Percentiles rank a stretch among this genome's conserved stretches.
These are phyloP conservation scores for Platanthera guangdongensis DNA, from an alignment of 106 monocot genomes.

Conservation along the genomic window DNA sequence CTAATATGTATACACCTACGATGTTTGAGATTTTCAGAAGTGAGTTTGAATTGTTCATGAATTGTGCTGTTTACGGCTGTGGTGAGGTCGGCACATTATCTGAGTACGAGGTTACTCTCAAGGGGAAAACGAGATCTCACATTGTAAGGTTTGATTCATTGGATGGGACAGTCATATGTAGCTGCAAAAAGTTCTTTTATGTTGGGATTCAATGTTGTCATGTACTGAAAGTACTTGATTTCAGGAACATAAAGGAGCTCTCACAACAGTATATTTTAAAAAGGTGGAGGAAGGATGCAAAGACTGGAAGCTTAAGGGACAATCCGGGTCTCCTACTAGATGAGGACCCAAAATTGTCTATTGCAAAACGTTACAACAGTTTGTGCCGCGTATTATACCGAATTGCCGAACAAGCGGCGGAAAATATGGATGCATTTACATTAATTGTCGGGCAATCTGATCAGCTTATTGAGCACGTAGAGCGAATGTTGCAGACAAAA, in stretches of 20 bases:
- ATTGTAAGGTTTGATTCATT: conserved; percentile 62
- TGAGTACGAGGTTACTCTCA: conserved; percentile 44
- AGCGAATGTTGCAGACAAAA: conserved; percentile 40
- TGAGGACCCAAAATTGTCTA: conserved; percentile 25
- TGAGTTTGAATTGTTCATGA: conserved; percentile 51
- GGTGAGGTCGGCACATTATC: conserved; percentile 44
- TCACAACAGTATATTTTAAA: conserved; percentile 43
- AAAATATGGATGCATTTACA: conserved; percentile 45
- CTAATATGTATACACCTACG: conserved; percentile 48
- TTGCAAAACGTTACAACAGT: conserved; percentile 36
- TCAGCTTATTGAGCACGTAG: conserved; percentile 54
- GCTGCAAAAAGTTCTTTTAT: conserved; percentile 53
- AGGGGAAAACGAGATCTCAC: conserved; percentile 38
- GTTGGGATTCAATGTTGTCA: conserved; percentile 62
- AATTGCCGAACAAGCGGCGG: conserved; percentile 61
- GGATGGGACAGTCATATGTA: conserved; percentile 40
- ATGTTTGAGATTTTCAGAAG: conserved; percentile 49
- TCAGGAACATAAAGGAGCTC: conserved; percentile 57
- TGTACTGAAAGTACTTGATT: conserved; percentile 56
- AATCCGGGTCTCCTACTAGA: conserved; percentile 24
- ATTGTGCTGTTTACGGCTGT: conserved; percentile 41
- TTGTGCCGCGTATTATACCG: conserved; percentile 50
- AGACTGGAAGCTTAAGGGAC: conserved; percentile 26
- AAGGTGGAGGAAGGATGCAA: conserved; percentile 74
- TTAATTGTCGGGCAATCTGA: conserved; percentile 55